Conservation (phyloP, 176 grass and related monocot species). For the Triticum timopheevii region DNA sequence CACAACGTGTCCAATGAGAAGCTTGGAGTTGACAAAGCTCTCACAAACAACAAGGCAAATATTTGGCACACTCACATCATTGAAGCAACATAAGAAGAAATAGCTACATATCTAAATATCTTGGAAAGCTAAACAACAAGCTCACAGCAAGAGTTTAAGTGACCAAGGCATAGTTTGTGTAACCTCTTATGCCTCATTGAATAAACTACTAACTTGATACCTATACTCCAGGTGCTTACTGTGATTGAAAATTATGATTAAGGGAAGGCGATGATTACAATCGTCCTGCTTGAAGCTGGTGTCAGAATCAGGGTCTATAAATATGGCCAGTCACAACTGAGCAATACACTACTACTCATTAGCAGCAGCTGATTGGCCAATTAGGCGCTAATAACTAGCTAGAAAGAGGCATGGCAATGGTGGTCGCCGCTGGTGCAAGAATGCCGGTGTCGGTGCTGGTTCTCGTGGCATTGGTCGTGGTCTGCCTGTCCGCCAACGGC, state of each 20-base stretch:
- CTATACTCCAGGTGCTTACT: background rate
- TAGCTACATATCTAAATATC: background rate
- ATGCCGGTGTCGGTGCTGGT: background rate
- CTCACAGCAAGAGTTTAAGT: background rate
- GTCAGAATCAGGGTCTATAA: slow-evolving; percentile 22
- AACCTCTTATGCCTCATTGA: background rate
- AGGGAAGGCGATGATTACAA: slow-evolving; percentile 16
- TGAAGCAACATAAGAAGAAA: background rate
- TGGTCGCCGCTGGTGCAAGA: background rate
- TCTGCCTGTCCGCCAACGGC: background rate
- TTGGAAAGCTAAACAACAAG: background rate
- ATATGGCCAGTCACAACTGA: slow-evolving; percentile 1
- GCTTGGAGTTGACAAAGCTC: background rate
- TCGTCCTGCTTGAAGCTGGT: background rate
- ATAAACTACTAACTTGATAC: background rate
- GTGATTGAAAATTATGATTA: background rate
- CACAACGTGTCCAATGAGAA: background rate
- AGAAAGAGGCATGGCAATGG: background rate
- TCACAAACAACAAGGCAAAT: background rate
- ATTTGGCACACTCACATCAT: background rate
- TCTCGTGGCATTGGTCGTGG: background rate
- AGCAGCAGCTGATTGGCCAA: background rate
- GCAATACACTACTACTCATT: background rate
- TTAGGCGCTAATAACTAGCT: background rate
- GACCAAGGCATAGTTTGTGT: background rate